Base-by-base conservation (phyloP, 176 grass and related monocot genomes). In the Carex kokanica region DNA sequence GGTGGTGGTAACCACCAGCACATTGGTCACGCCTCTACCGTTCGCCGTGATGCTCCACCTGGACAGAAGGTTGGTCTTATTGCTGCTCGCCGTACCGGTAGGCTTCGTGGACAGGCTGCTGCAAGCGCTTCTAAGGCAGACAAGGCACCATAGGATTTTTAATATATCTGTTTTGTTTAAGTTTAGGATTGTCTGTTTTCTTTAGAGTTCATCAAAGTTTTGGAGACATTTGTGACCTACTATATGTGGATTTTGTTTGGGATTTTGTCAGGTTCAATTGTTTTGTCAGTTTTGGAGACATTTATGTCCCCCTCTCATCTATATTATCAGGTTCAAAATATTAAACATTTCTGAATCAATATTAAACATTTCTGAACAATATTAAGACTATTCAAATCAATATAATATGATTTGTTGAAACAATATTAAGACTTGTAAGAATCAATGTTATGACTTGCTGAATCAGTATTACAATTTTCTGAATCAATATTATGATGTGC, bases 1-100 rank as follows among this genome's bases (percentile, higher is more conserved):
- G 94, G 94, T 89, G 94, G 94, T 88, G 94, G 94, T 87, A 97
- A 97, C 84, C 94, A 97, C 86, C 94, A 97, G 88, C 94, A 97
- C 70, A 97, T 97, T 80, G 94, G 94, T 79, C 94, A 97, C 0
- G 94, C 94, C 41, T 97, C 94, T 24, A 97, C 94, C 0, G 91
- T 97, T 27, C 89, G 94, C 8, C 94, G 94, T 56, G 91, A 97
- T 2, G 94, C 94, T 12, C 94, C 94, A 13, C 94, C 94, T 0
- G 94, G 94, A 27, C 94, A 97, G 84, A 97, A 94, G 90, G 92
- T 92, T 0, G 94, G 94, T 90, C 94, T 97, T 74, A 97, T 97
- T 4, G 94, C 92, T 18, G 94, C 94, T 10, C 88, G 94, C 86
- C 93, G 94, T 89, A 97, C 94, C 6, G 94, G 94, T 64, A 85